Evolutionary conservation across 2,329 filamentous ascomycete species (phyloP), one percentile per base, ranked within the genome.

Genomic region (Claviceps pusilla): DNA sequence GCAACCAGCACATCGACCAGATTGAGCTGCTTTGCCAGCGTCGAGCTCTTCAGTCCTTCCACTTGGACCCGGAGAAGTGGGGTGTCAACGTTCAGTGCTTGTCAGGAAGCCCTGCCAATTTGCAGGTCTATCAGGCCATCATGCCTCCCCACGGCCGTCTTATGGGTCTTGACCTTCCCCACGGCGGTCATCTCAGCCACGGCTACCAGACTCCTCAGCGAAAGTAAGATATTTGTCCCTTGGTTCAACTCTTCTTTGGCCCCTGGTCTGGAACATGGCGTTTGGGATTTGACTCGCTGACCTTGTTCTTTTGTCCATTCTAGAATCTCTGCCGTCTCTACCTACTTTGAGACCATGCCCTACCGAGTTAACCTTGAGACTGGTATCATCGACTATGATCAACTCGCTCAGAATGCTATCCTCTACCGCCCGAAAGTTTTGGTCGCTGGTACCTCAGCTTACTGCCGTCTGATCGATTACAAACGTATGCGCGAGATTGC

Each of bases 291-390:
- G 7, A 5, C 24, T 28, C 48, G 11, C 50, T 52, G 12, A 43
- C 33, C 39, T 24, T 54, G 24, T 24, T 24, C 24, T 45, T 55
- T 31, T 10, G 39, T 16, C 19, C 12, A 7, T 31, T 41, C 3
- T 31, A 84, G 78, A 76, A 98, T 98, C 72, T 97, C 91, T 54
- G 89, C 89, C 57, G 86, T 98, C 64, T 97, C 91, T 43, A 97
- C 91, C 66, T 98, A 98, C 81, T 98, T 97, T 69, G 91, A 98
- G 79, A 98, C 93, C 57, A 85, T 98, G 73, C 93, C 93, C 54
- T 98, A 98, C 79, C 84, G 89, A 58, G 85, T 97, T 59, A 78
- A 93, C 71, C 79, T 87, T 63, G 81, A 87, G 65, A 97, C 93
- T 37, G 93, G 93, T 63, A 83, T 97, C 71, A 98, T 98, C 66